A percentile compares a stretch with the other conserved stretches of the same genome.
phyloP scores from a whole-genome alignment of 2,329 filamentous ascomycete genomes.

The Calonectria ilicicola region DNA sequence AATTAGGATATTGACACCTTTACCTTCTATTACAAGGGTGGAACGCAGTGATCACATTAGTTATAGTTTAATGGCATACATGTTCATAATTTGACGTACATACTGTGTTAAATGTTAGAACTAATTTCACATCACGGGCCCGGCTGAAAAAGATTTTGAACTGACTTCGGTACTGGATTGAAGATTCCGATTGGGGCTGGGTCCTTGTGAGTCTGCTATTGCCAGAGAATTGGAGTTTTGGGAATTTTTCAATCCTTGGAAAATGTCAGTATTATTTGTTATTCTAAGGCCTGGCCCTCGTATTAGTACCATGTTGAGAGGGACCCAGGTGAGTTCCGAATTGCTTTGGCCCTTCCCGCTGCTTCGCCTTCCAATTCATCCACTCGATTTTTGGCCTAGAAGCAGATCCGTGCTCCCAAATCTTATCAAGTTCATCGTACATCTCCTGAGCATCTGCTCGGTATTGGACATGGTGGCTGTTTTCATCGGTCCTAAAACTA shows the following conservation, averaged over 20 bases:
- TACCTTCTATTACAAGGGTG: not conserved
- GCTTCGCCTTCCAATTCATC: not conserved
- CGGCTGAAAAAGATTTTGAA: not conserved
- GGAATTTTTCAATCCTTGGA: not conserved
- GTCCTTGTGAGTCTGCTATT: not conserved
- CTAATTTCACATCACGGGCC: no score
- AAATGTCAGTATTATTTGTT: conserved; percentile 8
- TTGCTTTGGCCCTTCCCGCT: not conserved
- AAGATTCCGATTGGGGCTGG: not conserved
- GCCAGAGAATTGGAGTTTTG: not conserved
- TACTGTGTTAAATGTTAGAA: not conserved
- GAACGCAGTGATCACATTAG: not conserved
- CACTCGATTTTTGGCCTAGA: not conserved
- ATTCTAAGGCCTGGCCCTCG: not conserved
- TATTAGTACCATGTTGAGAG: not conserved
- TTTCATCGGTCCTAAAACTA: not conserved
- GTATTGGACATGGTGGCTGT: not conserved
- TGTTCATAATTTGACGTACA: not conserved
- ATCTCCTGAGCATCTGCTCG: not conserved
- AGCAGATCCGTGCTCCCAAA: not conserved
- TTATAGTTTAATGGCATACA: not conserved
- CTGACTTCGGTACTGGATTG: not conserved
- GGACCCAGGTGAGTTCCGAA: not conserved
- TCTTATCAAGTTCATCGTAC: not conserved
- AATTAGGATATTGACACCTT: not conserved